phyloP scores from a whole-genome alignment of 495 filamentous ascomycete genomes.

The Achaetomiella virescens region DNA sequence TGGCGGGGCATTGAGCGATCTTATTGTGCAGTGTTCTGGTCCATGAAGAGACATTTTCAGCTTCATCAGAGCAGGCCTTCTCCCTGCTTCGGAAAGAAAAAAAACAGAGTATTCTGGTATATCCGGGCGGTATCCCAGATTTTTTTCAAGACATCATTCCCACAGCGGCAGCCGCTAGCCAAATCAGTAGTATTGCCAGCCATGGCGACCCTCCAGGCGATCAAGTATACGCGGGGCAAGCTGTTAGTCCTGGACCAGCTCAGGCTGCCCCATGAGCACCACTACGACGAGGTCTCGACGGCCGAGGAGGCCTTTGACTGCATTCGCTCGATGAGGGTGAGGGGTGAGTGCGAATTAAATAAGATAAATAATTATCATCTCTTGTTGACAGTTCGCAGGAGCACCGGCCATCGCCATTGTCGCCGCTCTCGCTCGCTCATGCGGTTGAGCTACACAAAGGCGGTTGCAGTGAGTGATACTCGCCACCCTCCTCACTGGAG shows the following conservation, averaged over 20 bases:
- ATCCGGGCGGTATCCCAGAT: neutral
- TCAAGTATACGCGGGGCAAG: conserved; percentile 71
- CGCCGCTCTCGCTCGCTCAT: conserved; percentile 74
- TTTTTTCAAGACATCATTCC: neutral
- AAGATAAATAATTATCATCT: too few species aligned
- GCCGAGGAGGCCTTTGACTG: conserved; percentile 83
- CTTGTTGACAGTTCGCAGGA: conserved; percentile 42
- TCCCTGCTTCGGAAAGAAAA: neutral
- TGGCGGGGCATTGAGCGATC: conserved; percentile 11
- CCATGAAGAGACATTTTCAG: conserved; percentile 4
- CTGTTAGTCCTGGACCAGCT: conserved; percentile 88
- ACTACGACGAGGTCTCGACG: conserved; percentile 67
- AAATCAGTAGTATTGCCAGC: neutral
- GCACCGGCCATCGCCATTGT: conserved; percentile 97
- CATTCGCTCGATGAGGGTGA: conserved; percentile 87
- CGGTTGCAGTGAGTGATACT: conserved; percentile 35
- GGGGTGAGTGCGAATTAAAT: conserved; percentile 26
- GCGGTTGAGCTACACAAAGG: conserved; percentile 64
- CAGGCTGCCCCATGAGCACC: conserved; percentile 75
- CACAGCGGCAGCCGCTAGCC: neutral
- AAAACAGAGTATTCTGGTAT: neutral
- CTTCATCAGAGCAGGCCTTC: neutral
- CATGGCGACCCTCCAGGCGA: conserved; percentile 67
- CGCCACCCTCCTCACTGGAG: neutral
- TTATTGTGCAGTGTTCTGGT: neutral